A percentile compares a stretch with the other conserved stretches of the same genome.
Evolutionary conservation across 805 yeast species (phyloP).

Genomic region (Myxozyma monticola): DNA sequence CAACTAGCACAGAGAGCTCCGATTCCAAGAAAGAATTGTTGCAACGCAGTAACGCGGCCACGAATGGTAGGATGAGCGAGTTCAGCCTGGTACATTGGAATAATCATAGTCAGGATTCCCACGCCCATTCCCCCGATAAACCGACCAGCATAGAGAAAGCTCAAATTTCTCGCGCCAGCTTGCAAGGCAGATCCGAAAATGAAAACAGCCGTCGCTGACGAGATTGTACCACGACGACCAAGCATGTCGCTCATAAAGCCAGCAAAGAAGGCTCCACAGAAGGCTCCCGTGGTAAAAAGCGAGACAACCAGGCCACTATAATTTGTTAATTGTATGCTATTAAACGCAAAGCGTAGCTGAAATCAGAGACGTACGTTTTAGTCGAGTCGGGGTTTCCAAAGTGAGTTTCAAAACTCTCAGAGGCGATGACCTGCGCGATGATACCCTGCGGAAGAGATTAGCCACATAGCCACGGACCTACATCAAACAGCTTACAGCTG

Average conservation of each 20-base stretch:
- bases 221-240: constrained; percentile 11
- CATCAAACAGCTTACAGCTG: not conserved
- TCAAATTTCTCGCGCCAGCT: constrained; percentile 20
- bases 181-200: constrained; percentile 7
- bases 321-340: too few relatives aligned
- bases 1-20: constrained; percentile 1
- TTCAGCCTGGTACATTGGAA: constrained; percentile 41
- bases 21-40: not conserved
- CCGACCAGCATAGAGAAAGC: constrained; percentile 48
- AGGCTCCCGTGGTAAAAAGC: constrained; percentile 12
- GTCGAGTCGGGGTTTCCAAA: constrained; percentile 11
- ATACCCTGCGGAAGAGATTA: constrained; percentile 25
- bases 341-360: not conserved
- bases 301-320: not conserved
- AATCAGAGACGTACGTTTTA: not conserved
- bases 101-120: constrained; percentile 52
- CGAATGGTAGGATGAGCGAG: constrained; percentile 31
- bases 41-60: constrained; percentile 15
- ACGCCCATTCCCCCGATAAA: constrained; percentile 54
- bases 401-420: constrained; percentile 32
- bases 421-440: constrained; percentile 40
- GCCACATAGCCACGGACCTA: not conserved
- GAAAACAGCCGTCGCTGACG: constrained; percentile 14
- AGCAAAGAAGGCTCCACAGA: constrained; percentile 11
- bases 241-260: constrained; percentile 9